A percentile compares a stretch with the other conserved stretches of the same genome.
These are phyloP conservation scores for Heritiera fomes DNA, from an alignment of 345 rosid species.

Conservation along the genomic window DNA sequence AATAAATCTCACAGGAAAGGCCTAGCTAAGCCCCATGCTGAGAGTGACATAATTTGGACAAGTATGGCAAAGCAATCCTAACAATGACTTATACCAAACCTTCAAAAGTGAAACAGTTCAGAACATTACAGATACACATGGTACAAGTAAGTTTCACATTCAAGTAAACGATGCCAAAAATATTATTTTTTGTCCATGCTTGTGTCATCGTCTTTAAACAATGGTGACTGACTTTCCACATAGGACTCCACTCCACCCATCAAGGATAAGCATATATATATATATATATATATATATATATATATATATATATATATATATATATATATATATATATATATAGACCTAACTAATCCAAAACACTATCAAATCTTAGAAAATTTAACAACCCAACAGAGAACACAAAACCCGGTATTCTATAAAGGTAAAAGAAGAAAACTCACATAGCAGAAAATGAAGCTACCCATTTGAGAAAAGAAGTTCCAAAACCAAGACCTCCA, in stretches of 20 bases:
- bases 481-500: conserved; percentile 75
- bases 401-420: not conserved
- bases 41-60: not conserved
- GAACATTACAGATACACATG: not conserved
- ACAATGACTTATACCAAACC: not conserved
- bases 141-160: not conserved
- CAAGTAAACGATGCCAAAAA: not conserved
- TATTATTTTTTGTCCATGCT: too few relatives aligned
- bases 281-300: too few relatives aligned
- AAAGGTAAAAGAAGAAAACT: conserved; percentile 20
- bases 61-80: not conserved
- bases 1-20: not conserved
- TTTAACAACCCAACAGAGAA: not conserved
- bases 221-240: not conserved
- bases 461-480: conserved; percentile 83
- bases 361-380: not conserved
- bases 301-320: too few relatives aligned
- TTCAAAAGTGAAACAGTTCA: not conserved
- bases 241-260: too few relatives aligned
- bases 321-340: too few relatives aligned
- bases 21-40: not conserved
- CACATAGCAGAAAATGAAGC: conserved; percentile 87
- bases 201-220: too few relatives aligned
- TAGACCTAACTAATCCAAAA: not conserved
- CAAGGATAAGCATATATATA: too few relatives aligned